Percentiles rank a stretch among this genome's conserved stretches.
Conservation (phyloP, 345 rosid species). For the Combretum micranthum region DNA sequence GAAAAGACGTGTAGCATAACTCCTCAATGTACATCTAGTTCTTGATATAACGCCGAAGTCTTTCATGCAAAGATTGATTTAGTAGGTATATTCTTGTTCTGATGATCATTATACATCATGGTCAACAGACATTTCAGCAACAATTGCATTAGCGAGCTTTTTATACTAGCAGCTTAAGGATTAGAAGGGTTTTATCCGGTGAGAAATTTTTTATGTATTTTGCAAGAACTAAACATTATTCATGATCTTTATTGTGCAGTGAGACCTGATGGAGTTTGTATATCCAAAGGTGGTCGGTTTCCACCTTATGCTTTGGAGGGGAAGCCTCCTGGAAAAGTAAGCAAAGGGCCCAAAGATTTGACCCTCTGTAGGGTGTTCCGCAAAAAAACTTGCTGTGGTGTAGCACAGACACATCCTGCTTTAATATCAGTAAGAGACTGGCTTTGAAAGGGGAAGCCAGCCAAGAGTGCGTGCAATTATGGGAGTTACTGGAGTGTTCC, state of each 20-base stretch:
- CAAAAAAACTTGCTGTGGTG: conserved; percentile 73
- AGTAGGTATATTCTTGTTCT: too few species aligned
- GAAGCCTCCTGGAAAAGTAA: conserved; percentile 59
- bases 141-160: too few species aligned
- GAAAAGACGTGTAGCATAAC: too few species aligned
- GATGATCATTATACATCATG: too few species aligned
- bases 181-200: too few species aligned
- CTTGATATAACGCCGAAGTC: too few species aligned
- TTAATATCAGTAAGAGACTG: conserved; percentile 67
- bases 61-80: too few species aligned
- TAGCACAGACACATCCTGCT: conserved; percentile 82
- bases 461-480: conserved; percentile 65
- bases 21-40: too few species aligned
- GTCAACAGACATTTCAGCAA: too few species aligned
- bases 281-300: conserved; percentile 85
- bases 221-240: too few species aligned
- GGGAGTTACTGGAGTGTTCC: conserved; percentile 95
- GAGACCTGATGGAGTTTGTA: conserved; percentile 42
- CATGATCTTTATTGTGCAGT: conserved; percentile 23
- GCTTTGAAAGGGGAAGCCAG: conserved; percentile 80
- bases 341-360: conserved; percentile 69
- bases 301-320: conserved; percentile 70
- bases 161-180: too few species aligned
- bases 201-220: too few species aligned
- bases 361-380: conserved; percentile 82